Percentiles rank a stretch among this genome's conserved stretches.
Evolutionary conservation across 2,329 filamentous ascomycete genomes (phyloP).

Genomic region (Penicillium corylophilum): DNA sequence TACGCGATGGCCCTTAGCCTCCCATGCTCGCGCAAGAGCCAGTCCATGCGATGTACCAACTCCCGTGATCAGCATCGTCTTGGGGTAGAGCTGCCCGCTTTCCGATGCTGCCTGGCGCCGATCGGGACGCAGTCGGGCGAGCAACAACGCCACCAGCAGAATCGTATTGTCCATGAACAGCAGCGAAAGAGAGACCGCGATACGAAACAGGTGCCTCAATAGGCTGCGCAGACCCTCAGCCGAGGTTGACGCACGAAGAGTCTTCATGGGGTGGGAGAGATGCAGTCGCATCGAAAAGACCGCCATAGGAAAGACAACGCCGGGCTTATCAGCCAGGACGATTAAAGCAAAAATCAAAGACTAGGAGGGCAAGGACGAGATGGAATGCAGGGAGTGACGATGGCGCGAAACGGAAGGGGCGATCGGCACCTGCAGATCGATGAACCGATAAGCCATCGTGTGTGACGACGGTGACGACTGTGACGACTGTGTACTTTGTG

Average conservation of each 20-base stretch:
- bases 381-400: background rate
- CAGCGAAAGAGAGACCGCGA: constrained; percentile 27
- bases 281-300: constrained; percentile 16
- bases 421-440: constrained; percentile 1
- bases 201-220: constrained; percentile 27
- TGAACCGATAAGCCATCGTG: background rate
- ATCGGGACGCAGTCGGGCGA: constrained; percentile 27
- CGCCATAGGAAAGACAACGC: constrained; percentile 16
- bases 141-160: constrained; percentile 33
- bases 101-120: constrained; percentile 26
- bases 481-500: background rate
- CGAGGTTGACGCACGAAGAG: constrained; percentile 7
- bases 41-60: constrained; percentile 72
- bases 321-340: background rate
- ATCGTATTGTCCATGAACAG: constrained; percentile 54
- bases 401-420: background rate
- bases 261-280: constrained; percentile 11
- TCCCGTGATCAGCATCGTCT: constrained; percentile 68
- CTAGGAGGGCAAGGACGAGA: background rate
- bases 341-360: background rate
- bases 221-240: constrained; percentile 11
- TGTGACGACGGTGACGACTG: too few species aligned
- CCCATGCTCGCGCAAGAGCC: constrained; percentile 63
- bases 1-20: constrained; percentile 65
- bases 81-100: constrained; percentile 42